Base-by-base conservation (phyloP, 2,329 filamentous ascomycete species). In the Aspergillus sclerotialis region DNA sequence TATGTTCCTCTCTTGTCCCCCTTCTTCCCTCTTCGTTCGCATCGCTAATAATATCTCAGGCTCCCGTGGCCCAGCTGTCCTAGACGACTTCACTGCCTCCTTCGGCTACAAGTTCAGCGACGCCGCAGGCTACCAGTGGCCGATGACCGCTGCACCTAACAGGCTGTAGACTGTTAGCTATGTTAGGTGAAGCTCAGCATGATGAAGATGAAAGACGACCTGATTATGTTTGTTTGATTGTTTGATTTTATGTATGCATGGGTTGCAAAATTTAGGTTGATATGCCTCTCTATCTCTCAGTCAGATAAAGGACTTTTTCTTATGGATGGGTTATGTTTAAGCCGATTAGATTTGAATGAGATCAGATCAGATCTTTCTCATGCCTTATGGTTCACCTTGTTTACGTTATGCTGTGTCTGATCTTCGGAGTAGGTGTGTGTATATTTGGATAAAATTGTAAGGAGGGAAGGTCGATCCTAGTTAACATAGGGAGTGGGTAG, bases 71-170 rank as follows among this genome's bases (percentile, higher is more conserved):
- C 93, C 93, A 17, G 85, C 89, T 36, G 90, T 98, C 24, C 76
- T 98, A 37, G 92, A 98, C 53, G 92, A 98, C 69, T 98, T 98
- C 70, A 96, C 90, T 19, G 84, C 89, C 26, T 94, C 89, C 5
- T 98, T 94, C 61, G 92, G 92, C 45, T 98, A 98, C 76, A 95
- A 94, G 67, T 98, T 98, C 73, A 93, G 85, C 60, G 92, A 98
- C 55, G 87, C 89, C 42, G 85, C 89, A 50, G 89, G 89, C 37
- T 94, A 94, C 70, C 87, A 94, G 67, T 95, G 89, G 89, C 86
- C 87, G 23, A 84, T 85, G 38, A 86, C 83, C 39, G 79, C 80
- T 44, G 70, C 74, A 38, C 77, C 78, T 38, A 89, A 86, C 74
- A 88, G 89, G 73, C 78, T 93, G 74, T 93, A 80, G 78, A 45